phyloP scores from a whole-genome alignment of 371 early-diverging fungal genomes.

The Lichtheimia corymbifera region DNA sequence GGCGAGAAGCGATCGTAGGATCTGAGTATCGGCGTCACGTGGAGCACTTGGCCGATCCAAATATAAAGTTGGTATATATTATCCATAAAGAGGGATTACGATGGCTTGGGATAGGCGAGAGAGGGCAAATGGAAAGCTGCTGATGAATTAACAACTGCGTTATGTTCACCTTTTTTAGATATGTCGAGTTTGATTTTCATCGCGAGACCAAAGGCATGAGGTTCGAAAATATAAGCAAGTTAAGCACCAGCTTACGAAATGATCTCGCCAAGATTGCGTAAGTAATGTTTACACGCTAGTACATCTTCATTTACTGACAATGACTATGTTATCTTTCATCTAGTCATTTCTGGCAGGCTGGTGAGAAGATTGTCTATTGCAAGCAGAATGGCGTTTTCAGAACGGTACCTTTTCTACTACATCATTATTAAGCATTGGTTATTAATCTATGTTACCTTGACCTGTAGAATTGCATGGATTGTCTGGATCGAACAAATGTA shows the following conservation, averaged over 20 bases:
- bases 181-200: constrained; percentile 96
- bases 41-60: constrained; percentile 43
- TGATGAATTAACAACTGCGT: not conserved
- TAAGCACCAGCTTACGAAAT: constrained; percentile 42
- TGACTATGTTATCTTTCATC: not conserved
- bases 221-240: constrained; percentile 53
- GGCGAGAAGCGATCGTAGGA: constrained; percentile 58
- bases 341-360: constrained; percentile 51
- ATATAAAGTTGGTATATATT: constrained; percentile 36
- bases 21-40: constrained; percentile 47
- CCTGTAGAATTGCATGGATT: constrained; percentile 97
- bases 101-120: not conserved
- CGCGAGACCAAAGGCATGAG: constrained; percentile 55
- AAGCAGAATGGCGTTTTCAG: constrained; percentile 47
- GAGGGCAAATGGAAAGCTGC: not conserved
- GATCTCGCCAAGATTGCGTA: constrained; percentile 50
- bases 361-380: constrained; percentile 27
- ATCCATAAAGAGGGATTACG: not conserved
- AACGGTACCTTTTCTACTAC: constrained; percentile 34
- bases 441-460: not conserved
- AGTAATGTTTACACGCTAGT: constrained; percentile 4
- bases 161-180: constrained; percentile 36
- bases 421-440: too few species aligned
- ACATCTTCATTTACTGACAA: not conserved
- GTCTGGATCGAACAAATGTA: constrained; percentile 99